Evolutionary conservation across 23 red algal genomes (phyloP).

Genomic region (Porphyridium purpureum): DNA sequence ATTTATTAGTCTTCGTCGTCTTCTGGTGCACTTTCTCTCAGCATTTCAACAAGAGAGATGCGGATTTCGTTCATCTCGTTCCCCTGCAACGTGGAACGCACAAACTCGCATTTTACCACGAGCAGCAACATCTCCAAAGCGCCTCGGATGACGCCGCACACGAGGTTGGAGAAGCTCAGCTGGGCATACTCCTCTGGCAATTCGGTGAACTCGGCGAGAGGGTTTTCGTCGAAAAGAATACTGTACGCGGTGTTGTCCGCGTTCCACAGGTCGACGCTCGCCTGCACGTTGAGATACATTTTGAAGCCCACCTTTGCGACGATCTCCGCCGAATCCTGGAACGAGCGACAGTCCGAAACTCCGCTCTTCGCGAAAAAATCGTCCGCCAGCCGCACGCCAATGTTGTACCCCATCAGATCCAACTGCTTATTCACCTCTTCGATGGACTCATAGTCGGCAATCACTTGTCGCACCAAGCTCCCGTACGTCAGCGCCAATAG

Average conservation of each 20-base stretch:
- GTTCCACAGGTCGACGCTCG: slow-evolving; percentile 34
- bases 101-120: slow-evolving; percentile 51
- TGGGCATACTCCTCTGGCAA: slow-evolving; percentile 26
- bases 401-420: slow-evolving; percentile 80
- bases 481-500: slow-evolving; percentile 97
- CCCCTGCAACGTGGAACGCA: slow-evolving; percentile 26
- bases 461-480: slow-evolving; percentile 72
- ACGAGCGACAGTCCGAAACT: slow-evolving; percentile 27
- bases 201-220: slow-evolving; percentile 92
- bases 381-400: slow-evolving; percentile 81
- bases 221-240: slow-evolving; percentile 84
- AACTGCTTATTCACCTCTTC: slow-evolving; percentile 81
- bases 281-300: slow-evolving; percentile 86
- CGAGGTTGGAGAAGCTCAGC: slow-evolving; percentile 79
- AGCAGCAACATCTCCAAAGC: slow-evolving; percentile 70
- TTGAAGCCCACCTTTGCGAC: slow-evolving; percentile 87
- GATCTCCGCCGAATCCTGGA: slow-evolving; percentile 63
- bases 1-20: slow-evolving; percentile 19
- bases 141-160: slow-evolving; percentile 91
- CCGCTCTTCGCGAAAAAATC: slow-evolving; percentile 83
- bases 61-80: slow-evolving; percentile 91
- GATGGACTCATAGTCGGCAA: slow-evolving; percentile 73
- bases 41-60: slow-evolving; percentile 47
- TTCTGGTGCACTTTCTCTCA: slow-evolving; percentile 32
- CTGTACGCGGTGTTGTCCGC: slow-evolving; percentile 36